Evolutionary conservation across 345 rosid species (phyloP), one percentile per base, ranked within the genome.

Genomic region (Gossypium bickii): DNA sequence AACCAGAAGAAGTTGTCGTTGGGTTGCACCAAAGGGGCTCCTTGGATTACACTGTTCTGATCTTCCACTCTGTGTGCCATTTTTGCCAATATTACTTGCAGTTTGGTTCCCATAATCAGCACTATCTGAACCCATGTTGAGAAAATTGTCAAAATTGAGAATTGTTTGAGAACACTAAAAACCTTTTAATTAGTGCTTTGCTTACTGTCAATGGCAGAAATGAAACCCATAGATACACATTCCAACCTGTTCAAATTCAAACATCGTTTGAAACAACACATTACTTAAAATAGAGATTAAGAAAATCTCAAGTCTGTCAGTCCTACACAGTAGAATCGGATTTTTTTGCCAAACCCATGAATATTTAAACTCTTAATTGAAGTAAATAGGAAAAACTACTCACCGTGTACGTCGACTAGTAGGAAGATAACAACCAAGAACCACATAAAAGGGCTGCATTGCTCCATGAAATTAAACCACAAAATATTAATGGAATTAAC

Each of bases 371-470:
- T 4, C 2, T 8, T 7, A 8, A 9, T n/a, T 55, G 3, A 55
- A 55, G 18, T 58, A 4, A 34, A 34, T 4, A 34, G 6, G 38
- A 34, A 34, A 34, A 34, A 4, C 9, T 73, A 44, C 86, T 79
- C 78, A 93, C 98, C 96, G 22, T 86, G 86, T 41, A 93, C 88
- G 69, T 87, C 89, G 22, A 87, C 58, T 22, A 93, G 84, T 87
- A 93, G 68, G 74, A 93, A 85, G 71, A 93, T 57, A 24, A 89
- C 89, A 43, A 90, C 90, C 61, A 80, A 11, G 67, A 90, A 57
- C 98, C 98, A 93, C 88, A 93, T 86, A 1, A 81, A 63, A 41
- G 71, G 71, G 56, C 71, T 47, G 70, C 25, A 56, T 56, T 20
- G 56, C 29, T 47, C 71, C 20, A 22, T n/a, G 17, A 65, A 43